Base-by-base conservation (phyloP, 768 basidiomycete species). In the Lactifluus subvellereus region DNA sequence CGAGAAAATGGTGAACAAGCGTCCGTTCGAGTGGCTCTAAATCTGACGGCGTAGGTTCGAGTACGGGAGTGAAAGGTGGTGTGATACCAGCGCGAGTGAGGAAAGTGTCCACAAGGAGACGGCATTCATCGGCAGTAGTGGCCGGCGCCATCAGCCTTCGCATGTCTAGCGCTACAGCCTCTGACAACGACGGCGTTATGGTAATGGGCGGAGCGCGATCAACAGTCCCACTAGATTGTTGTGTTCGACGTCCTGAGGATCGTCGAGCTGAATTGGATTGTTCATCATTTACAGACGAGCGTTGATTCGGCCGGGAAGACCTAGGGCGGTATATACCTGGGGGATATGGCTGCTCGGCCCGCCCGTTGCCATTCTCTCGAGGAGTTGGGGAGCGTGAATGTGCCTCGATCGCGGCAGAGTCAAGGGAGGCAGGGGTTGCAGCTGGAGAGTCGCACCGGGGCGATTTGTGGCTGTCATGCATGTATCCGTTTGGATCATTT, bases 51-150 rank as follows among this genome's bases (percentile, higher is more conserved):
- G 65, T 47, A 33, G 16, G 37, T n/a, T 59, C 69, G 49, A 75
- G 71, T 30, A 72, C 64, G 37, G 77, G 74, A 22, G 71, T 22
- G 11, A 74, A 57, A 49, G 79, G 27, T 5, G 33, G 32, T 3
- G 22, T 16, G 27, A 66, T 45, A 55, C 67, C 67, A 2, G 61
- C 67, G 9, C 59, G 56, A 13, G 84, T 79, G 61, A 96, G 77
- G 75, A 90, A 88, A 78, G 92, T 89, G 66, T 91, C 87, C 33
- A 93, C 79, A 60, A 95, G 84, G 48, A 94, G 77, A 55, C 89
- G 88, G 71, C 92, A 94, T 76, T 96, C 94, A 63, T 87, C 85
- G 51, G 82, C 88, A 48, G 80, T 84, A 1, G 87, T 87, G 14
- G 93, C 91, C 54, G 76, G 81, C 9, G 80, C 73, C 18, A 95